Evolutionary conservation across 331 rosid species (phyloP).

Genomic region (Prunus yedoensis): DNA sequence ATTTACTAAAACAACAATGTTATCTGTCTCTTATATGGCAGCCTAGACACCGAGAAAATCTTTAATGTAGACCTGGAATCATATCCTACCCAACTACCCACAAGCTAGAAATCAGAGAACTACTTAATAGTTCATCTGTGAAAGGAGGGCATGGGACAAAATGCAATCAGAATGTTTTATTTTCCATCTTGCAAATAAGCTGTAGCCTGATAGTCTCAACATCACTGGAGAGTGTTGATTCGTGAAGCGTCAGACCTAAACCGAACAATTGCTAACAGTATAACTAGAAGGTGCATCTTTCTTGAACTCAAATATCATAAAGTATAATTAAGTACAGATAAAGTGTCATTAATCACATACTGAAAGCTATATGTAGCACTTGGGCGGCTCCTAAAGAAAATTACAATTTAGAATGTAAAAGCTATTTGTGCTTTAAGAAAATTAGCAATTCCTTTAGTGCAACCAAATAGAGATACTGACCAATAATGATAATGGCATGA

Average conservation of each 20-base stretch:
- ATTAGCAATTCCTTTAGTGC: neutral
- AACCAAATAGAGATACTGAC: neutral
- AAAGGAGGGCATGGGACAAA: neutral
- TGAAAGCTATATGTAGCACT: neutral
- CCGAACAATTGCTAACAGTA: neutral
- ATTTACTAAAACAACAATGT: neutral
- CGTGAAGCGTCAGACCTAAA: neutral
- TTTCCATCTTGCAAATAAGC: conserved; percentile 3
- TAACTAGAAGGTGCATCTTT: neutral
- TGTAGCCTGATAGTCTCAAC: neutral
- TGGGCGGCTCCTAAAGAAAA: neutral
- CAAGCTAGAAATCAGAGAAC: conserved; percentile 1
- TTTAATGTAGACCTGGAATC: neutral
- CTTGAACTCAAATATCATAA: neutral
- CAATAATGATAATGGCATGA: neutral
- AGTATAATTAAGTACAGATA: neutral
- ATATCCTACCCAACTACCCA: neutral
- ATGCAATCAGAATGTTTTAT: neutral
- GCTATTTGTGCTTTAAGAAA: neutral
- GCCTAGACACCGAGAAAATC: conserved; percentile 1
- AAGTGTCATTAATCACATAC: neutral
- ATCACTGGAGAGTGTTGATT: neutral
- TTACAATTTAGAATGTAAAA: neutral
- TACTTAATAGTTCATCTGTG: neutral
- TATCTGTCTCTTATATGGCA: neutral